These are phyloP conservation scores for Casuarina equisetifolia DNA, from an alignment of 306 rosid species.

Conservation along the genomic window DNA sequence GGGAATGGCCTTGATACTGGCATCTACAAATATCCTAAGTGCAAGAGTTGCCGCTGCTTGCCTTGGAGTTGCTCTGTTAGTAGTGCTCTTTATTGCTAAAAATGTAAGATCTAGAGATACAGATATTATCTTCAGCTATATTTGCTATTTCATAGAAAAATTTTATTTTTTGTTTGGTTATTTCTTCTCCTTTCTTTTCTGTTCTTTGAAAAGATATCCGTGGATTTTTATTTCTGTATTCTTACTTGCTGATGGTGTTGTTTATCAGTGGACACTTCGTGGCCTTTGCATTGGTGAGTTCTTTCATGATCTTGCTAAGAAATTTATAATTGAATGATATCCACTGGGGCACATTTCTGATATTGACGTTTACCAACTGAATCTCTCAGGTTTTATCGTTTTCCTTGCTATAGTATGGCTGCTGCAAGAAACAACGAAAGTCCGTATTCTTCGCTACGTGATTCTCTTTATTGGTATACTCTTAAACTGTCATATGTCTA, in stretches of 20 bases:
- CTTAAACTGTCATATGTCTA: slow-evolving; percentile 25
- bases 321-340: slow-evolving; percentile 6
- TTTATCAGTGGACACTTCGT: slow-evolving; percentile 88
- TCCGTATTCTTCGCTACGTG: slow-evolving; percentile 76
- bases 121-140: not conserved
- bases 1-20: slow-evolving; percentile 96
- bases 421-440: slow-evolving; percentile 87
- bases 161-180: slow-evolving; percentile 3
- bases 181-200: slow-evolving; percentile 1
- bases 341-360: not conserved
- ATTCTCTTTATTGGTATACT: slow-evolving; percentile 83
- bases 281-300: slow-evolving; percentile 88
- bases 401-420: slow-evolving; percentile 80
- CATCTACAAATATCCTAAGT: slow-evolving; percentile 74
- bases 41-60: slow-evolving; percentile 96
- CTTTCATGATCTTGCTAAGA: slow-evolving; percentile 22
- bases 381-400: slow-evolving; percentile 72
- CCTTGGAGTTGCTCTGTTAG: slow-evolving; percentile 63
- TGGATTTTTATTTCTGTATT: slow-evolving; percentile 1
- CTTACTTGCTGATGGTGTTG: slow-evolving; percentile 23
- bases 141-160: slow-evolving; percentile 3
- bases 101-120: slow-evolving; percentile 58
- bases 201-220: not conserved
- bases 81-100: slow-evolving; percentile 87
- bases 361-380: slow-evolving; percentile 29